These are phyloP conservation scores for carrot (Daucus carota) DNA, from an alignment of 129 eudicot species.

Conservation along the genomic window DNA sequence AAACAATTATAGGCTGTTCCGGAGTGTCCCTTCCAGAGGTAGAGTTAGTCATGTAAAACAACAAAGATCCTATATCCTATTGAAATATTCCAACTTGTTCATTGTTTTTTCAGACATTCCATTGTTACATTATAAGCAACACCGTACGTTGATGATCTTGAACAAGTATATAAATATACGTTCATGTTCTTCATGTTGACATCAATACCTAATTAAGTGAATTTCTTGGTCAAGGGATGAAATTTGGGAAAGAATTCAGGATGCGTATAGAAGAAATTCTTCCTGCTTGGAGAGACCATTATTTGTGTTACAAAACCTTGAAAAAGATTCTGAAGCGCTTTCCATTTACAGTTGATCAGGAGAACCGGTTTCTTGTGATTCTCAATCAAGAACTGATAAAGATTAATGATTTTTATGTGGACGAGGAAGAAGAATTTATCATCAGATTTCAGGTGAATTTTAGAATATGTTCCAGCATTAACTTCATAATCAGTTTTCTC, in stretches of 20 bases:
- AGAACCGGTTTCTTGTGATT: conserved; percentile 66
- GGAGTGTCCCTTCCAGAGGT: background rate
- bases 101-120: background rate
- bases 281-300: conserved; percentile 96
- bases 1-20: background rate
- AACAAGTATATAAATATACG: background rate
- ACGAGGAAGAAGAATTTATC: conserved; percentile 78
- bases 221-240: conserved; percentile 30
- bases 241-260: conserved; percentile 80
- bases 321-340: conserved; percentile 66
- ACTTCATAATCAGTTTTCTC: background rate
- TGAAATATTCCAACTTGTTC: background rate
- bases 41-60: background rate
- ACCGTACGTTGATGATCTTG: background rate
- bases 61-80: background rate
- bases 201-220: background rate
- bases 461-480: background rate
- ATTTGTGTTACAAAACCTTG: conserved; percentile 75
- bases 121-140: background rate
- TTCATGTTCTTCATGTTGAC: background rate
- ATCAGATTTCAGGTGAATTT: conserved; percentile 69
- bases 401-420: conserved; percentile 91
- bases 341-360: conserved; percentile 37
- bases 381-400: conserved; percentile 71
- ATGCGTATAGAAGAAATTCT: conserved; percentile 83